Conservation (phyloP, 768 basidiomycete species). For the Panellus pusillus region DNA sequence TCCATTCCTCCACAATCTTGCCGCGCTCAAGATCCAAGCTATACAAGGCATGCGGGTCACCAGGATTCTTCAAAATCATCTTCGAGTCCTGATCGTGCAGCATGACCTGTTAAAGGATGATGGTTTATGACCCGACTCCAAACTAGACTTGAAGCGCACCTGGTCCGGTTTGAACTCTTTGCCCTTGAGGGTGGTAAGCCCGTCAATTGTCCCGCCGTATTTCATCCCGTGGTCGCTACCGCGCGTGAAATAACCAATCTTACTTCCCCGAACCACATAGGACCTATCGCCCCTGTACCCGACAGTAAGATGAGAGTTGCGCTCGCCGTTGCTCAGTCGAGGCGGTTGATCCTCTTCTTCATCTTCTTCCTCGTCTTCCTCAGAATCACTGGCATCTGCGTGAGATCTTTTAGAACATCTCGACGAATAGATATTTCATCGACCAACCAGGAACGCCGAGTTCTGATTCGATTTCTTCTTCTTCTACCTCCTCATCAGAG, state of each 20-base stretch:
- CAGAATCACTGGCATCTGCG: constrained; percentile 45
- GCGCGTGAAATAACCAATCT: constrained; percentile 88
- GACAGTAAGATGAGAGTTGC: constrained; percentile 87
- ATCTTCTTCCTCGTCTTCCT: constrained; percentile 35
- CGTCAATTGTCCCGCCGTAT: constrained; percentile 85
- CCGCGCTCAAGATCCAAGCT: constrained; percentile 92
- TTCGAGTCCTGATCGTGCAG: constrained; percentile 94
- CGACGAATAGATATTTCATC: neutral
- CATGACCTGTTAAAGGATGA: constrained; percentile 68
- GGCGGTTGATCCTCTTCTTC: constrained; percentile 45
- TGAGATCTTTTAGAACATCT: constrained; percentile 6
- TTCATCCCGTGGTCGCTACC: constrained; percentile 69
- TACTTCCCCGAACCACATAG: constrained; percentile 89
- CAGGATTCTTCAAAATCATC: constrained; percentile 90
- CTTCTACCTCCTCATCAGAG: constrained; percentile 73
- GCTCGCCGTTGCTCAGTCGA: constrained; percentile 52
- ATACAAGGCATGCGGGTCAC: constrained; percentile 78
- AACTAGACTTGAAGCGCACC: constrained; percentile 42
- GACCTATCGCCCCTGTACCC: constrained; percentile 96
- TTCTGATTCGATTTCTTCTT: constrained; percentile 72
- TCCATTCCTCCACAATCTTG: constrained; percentile 98
- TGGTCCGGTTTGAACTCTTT: constrained; percentile 84
- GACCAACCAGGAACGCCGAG: constrained; percentile 55
- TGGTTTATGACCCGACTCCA: neutral
- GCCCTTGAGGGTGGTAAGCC: constrained; percentile 76